Conservation (phyloP, 768 basidiomycete species). For the Rhodotorula diobovata region DNA sequence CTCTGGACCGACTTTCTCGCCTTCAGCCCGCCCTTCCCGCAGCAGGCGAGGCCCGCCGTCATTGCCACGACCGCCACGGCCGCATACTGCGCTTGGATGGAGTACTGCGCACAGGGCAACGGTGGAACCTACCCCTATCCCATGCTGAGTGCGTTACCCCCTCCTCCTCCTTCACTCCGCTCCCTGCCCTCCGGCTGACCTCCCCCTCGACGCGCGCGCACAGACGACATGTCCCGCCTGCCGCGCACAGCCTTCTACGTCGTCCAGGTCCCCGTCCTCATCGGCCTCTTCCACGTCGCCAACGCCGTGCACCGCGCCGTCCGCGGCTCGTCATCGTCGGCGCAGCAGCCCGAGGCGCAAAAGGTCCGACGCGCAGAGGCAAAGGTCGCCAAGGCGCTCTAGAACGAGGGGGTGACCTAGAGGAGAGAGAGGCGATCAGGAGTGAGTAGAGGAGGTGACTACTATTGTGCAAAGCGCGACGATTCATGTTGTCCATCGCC, state of each 20-base stretch:
- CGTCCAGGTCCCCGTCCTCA: conserved; percentile 23
- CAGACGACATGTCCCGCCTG: conserved; percentile 16
- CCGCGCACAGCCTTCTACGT: conserved; percentile 35
- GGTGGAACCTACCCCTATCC: conserved; percentile 35
- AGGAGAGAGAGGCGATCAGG: too few relatives aligned
- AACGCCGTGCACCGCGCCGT: conserved; percentile 24
- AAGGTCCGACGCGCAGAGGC: not conserved
- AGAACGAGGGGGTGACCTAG: not conserved
- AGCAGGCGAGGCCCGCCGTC: conserved; percentile 19
- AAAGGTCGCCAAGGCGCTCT: not conserved
- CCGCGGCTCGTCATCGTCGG: not conserved
- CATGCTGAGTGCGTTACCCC: conserved; percentile 24
- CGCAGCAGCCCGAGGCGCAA: not conserved
- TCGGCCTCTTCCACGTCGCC: conserved; percentile 27
- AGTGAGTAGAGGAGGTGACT: too few relatives aligned
- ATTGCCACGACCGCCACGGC: conserved; percentile 9
- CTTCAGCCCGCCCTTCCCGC: conserved; percentile 38
- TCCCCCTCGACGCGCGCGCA: not conserved
- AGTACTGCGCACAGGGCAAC: conserved; percentile 26
- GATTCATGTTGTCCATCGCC: too few relatives aligned
- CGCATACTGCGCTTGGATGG: conserved; percentile 38
- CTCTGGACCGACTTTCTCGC: conserved; percentile 42
- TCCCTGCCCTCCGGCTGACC: not conserved
- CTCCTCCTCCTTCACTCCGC: too few relatives aligned
- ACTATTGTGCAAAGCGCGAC: too few relatives aligned